A percentile compares a stretch with the other conserved stretches of the same genome.
These are phyloP conservation scores for Magnusiomyces tetraspermus DNA, from an alignment of 1,139 yeast genomes.

Conservation along the genomic window DNA sequence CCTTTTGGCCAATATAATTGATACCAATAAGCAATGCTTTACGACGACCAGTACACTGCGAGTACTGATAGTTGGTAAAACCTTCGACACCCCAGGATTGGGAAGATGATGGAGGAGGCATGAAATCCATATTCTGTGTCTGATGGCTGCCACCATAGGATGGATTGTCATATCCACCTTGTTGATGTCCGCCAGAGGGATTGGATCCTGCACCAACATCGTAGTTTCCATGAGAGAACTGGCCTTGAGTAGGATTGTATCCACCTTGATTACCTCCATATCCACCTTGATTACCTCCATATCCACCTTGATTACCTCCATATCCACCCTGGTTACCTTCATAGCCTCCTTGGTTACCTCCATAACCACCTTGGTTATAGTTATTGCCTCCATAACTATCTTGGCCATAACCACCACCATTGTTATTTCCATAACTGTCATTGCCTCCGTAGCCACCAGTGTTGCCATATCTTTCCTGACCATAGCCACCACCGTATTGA, in stretches of 20 bases:
- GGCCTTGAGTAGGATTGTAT: background rate
- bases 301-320: background rate
- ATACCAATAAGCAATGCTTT: slow-evolving; percentile 83
- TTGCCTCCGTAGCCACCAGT: background rate
- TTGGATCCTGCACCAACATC: background rate
- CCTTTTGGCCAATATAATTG: slow-evolving; percentile 69
- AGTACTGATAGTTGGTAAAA: slow-evolving; percentile 47
- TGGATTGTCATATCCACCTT: slow-evolving; percentile 3
- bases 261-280: background rate
- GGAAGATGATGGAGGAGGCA: slow-evolving; percentile 30
- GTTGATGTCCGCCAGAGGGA: background rate
- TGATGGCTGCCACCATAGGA: slow-evolving; percentile 4
- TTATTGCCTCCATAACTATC: background rate
- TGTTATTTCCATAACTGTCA: background rate
- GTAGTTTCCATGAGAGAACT: background rate
- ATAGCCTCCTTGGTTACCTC: background rate
- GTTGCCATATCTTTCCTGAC: background rate
- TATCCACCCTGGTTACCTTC: background rate
- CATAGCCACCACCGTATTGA: background rate
- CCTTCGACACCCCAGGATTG: slow-evolving; percentile 33
- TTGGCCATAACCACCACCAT: background rate
- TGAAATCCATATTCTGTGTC: slow-evolving; percentile 1
- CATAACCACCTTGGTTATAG: background rate
- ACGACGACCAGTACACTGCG: slow-evolving; percentile 63
- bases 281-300: background rate